Evolutionary conservation across 73 alveolate genomes (phyloP).

Genomic region (Halteria grandinella): DNA sequence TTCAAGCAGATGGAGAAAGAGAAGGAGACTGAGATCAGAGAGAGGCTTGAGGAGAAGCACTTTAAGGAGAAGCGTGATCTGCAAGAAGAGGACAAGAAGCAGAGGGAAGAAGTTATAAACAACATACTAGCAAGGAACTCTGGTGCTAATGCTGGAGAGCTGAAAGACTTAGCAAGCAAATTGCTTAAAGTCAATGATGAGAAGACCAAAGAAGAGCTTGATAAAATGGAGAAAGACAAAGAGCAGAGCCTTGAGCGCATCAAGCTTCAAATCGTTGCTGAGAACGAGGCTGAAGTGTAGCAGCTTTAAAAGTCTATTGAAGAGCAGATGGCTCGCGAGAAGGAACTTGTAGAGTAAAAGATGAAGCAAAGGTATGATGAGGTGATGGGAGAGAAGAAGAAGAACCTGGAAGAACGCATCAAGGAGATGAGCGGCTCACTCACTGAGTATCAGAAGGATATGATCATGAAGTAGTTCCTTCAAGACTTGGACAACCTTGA

Average conservation of each 20-base stretch:
- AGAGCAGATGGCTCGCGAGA: slow-evolving; percentile 56
- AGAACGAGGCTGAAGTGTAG: slow-evolving; percentile 49
- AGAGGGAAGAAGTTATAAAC: slow-evolving; percentile 15
- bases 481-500: slow-evolving; percentile 49
- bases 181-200: background rate
- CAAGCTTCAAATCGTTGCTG: slow-evolving; percentile 56
- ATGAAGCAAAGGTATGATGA: slow-evolving; percentile 56
- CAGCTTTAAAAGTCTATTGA: slow-evolving; percentile 49
- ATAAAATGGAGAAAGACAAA: slow-evolving; percentile 30
- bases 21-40: slow-evolving; percentile 50
- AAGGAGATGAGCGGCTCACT: slow-evolving; percentile 50
- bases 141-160: background rate
- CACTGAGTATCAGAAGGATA: slow-evolving; percentile 54
- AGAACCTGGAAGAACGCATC: slow-evolving; percentile 35
- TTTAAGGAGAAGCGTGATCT: slow-evolving; percentile 12
- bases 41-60: slow-evolving; percentile 47
- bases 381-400: slow-evolving; percentile 57
- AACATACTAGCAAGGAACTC: background rate
- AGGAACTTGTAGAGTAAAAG: slow-evolving; percentile 28
- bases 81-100: background rate
- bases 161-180: background rate
- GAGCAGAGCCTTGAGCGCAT: slow-evolving; percentile 43
- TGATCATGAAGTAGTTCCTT: slow-evolving; percentile 55
- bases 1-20: slow-evolving; percentile 54
- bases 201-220: slow-evolving; percentile 28